Evolutionary conservation across 2,329 filamentous ascomycete species (phyloP), one percentile per base, ranked within the genome.

Genomic region (Ceratocystis cubensis): DNA sequence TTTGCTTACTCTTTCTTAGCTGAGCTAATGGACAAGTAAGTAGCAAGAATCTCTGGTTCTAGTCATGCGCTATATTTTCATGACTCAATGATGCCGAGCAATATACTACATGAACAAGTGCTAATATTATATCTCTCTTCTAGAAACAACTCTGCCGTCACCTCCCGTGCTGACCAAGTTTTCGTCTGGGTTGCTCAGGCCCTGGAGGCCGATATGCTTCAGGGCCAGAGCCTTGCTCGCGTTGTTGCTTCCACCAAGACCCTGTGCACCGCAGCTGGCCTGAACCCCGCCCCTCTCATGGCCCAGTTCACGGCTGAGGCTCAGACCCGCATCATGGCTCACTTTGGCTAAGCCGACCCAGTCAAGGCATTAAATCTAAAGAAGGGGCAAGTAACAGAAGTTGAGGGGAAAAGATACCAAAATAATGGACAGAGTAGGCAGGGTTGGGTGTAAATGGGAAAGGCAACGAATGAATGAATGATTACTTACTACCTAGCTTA

Each of bases 1-100:
- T 97, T 95, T 75, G 92, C 92, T 1, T 99, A 99, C 74, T 87
- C 87, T 57, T 99, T 96, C 78, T 80, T 99, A 67, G 87, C 89
- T 13, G 88, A 96, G 74, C 78, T 99, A 69, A 96, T 97, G 74
- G 88, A 95, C 71, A 88, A 95, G 94, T 96, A 85, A 84, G 91
- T 66, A 22, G 3, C 41, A 46, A 46, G 22, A 17, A 30, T 17
- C 30, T 15, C 22, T 13, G 17, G 7, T 20, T 87, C 67, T 30
- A 20, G 7, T 25, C 8, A 10, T 25, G 10, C 10, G 37, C 66
- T 46, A 20, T 33, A 7, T 33, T 28, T 30, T 37, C 33, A 28
- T 37, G 28, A 17, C 46, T 22, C 25, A 15, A 46, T 48, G 44
- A 15, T 25, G 10, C 25, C 20, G 20, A 5, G 48, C 3, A 25